Base-by-base conservation (phyloP, 495 filamentous ascomycete species). In the Xylaria castorea region DNA sequence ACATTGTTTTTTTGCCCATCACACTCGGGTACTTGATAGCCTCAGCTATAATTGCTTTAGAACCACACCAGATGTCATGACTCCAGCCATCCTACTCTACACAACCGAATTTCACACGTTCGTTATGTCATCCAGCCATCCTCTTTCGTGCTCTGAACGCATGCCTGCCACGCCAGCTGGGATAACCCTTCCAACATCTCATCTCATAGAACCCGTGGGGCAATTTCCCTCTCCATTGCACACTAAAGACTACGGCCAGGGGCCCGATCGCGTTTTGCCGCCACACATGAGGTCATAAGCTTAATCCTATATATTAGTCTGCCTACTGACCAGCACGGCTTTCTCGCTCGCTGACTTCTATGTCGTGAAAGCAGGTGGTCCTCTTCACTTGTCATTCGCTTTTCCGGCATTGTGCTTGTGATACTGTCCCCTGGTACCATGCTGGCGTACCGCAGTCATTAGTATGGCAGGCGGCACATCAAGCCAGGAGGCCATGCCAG, bases 161-260 rank as follows among this genome's bases (percentile, higher is more conserved):
- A 55, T 60, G 53, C 34, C 53, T 73, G 51, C 63, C n/a, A 75
- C 38, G 11, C 14, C 66, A 64, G 50, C 76, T 48, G 75, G 76
- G 74, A 75, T 78, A 73, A 55, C 71, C 73, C 72, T 72, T 75
- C 76, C 71, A 72, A 36, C 12, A 42, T 76, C 73, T 73, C 76
- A 73, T 76, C 74, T 76, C 16, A 66, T 75, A 70, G 76, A 78
- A 80, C 76, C 36, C 71, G 78, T 76, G 78, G 78, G 76, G 78
- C 75, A 73, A 57, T 51, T 57, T 66, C n/a, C 55, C 40, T 40
- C 64, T 42, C 27, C 63, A 30, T 18, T 66, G 22, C 62, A 61
- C 27, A 40, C 51, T 38, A 67, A 44, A n/a, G 44, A 7, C 11
- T 7, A 72, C 44, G 64, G 58, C 34, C 51, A 40, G 5, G 14